These are phyloP conservation scores for Cercospora sp. DNA, from an alignment of 2,329 filamentous ascomycete genomes.

Conservation along the genomic window DNA sequence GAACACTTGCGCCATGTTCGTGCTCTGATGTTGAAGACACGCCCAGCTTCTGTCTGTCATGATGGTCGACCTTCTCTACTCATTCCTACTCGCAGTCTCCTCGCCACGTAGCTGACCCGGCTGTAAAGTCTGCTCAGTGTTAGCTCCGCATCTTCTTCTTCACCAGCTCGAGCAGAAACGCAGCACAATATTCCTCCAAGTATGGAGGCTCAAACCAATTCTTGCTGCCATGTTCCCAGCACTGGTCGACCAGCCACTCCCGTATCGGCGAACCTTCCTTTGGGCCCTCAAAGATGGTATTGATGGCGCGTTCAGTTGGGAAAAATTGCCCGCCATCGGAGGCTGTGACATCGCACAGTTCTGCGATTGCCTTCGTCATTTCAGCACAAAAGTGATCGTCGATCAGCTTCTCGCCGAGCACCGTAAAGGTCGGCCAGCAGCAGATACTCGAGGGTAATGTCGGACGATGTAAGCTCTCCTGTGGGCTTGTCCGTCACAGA, in stretches of 20 bases:
- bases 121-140: background rate
- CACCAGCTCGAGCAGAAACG: background rate
- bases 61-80: background rate
- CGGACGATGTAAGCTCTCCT: background rate
- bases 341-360: background rate
- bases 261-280: background rate
- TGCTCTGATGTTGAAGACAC: background rate
- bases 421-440: slow-evolving; percentile 7
- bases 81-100: background rate
- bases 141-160: background rate
- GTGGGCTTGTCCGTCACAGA: background rate
- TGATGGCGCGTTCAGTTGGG: slow-evolving; percentile 1
- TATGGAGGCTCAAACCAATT: background rate
- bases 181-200: background rate
- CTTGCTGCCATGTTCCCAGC: background rate
- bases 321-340: background rate
- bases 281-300: background rate
- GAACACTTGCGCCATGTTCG: background rate
- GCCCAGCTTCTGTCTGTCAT: background rate
- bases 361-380: background rate
- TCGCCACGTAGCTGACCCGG: background rate
- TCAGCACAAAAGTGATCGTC: slow-evolving; percentile 2
- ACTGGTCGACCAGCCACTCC: background rate
- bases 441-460: background rate
- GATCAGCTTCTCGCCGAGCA: slow-evolving; percentile 10